phyloP scores from a whole-genome alignment of 2,329 filamentous ascomycete genomes.

The Myriosclerotinia scirpicola region DNA sequence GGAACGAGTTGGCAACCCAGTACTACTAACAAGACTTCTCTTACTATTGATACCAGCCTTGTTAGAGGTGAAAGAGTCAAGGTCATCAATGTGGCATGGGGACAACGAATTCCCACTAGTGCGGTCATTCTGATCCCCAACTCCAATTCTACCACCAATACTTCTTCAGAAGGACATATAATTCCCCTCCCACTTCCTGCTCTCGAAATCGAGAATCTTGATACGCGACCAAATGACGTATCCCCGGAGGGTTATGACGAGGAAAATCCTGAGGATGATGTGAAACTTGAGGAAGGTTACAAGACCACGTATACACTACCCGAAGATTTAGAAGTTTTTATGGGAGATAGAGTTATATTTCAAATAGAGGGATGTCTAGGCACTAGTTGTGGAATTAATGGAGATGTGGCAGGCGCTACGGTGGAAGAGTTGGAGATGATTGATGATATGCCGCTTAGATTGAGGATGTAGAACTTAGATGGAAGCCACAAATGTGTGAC shows the following conservation, averaged over 20 bases:
- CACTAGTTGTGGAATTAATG: slow-evolving; percentile 31
- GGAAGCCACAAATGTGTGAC: neutral
- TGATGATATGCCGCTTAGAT: neutral
- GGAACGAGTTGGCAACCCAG: slow-evolving; percentile 65
- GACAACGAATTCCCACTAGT: neutral
- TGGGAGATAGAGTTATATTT: slow-evolving; percentile 38
- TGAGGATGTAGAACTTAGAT: neutral
- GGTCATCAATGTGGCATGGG: slow-evolving; percentile 4
- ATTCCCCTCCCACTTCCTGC: neutral
- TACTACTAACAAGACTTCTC: neutral
- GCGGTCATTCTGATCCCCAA: neutral
- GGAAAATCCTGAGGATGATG: neutral
- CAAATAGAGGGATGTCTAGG: slow-evolving; percentile 46
- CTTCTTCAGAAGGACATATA: neutral
- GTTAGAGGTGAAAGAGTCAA: neutral
- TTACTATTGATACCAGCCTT: neutral
- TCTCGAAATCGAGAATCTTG: neutral
- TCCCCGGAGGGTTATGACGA: neutral
- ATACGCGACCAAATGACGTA: neutral
- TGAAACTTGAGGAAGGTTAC: slow-evolving; percentile 28
- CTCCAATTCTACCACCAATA: neutral
- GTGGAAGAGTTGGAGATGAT: slow-evolving; percentile 52
- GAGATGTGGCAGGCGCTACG: slow-evolving; percentile 45
- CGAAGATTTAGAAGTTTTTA: slow-evolving; percentile 26
- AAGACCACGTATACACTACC: slow-evolving; percentile 26